Evolutionary conservation across 1,284 basidiomycete genomes (phyloP).

Genomic region (Ceratobasidium theobromae): DNA sequence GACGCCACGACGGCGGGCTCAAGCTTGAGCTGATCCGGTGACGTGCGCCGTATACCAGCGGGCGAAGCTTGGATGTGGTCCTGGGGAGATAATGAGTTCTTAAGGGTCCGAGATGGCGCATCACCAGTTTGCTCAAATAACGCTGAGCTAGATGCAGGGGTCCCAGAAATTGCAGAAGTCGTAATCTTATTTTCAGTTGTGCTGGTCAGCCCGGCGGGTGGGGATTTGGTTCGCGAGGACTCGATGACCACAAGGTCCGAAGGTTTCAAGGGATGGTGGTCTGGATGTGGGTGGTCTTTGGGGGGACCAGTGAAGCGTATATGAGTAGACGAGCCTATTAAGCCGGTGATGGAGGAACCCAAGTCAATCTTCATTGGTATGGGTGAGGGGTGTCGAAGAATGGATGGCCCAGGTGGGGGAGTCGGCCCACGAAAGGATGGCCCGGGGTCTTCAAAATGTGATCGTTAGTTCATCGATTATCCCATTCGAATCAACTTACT

Average conservation of each 20-base stretch:
- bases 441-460: slow-evolving; percentile 7
- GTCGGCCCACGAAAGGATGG: slow-evolving; percentile 20
- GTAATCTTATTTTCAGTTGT: background rate
- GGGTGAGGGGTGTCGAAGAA: slow-evolving; percentile 26
- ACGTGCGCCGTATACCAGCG: background rate
- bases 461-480: background rate
- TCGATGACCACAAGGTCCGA: background rate
- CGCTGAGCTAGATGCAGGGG: background rate
- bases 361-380: slow-evolving; percentile 10
- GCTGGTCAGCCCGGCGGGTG: too few species aligned
- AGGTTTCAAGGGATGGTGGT: slow-evolving; percentile 21
- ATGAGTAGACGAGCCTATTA: background rate
- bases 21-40: background rate
- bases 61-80: background rate
- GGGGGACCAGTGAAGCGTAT: slow-evolving; percentile 28
- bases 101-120: background rate
- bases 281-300: slow-evolving; percentile 23
- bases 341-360: background rate
- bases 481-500: background rate
- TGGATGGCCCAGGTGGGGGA: slow-evolving; percentile 16
- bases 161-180: background rate
- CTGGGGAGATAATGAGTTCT: background rate
- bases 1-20: slow-evolving; percentile 9
- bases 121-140: background rate
- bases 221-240: too few species aligned